phyloP scores from a whole-genome alignment of 2,329 filamentous ascomycete species.

The Fusarium phyllophilum region DNA sequence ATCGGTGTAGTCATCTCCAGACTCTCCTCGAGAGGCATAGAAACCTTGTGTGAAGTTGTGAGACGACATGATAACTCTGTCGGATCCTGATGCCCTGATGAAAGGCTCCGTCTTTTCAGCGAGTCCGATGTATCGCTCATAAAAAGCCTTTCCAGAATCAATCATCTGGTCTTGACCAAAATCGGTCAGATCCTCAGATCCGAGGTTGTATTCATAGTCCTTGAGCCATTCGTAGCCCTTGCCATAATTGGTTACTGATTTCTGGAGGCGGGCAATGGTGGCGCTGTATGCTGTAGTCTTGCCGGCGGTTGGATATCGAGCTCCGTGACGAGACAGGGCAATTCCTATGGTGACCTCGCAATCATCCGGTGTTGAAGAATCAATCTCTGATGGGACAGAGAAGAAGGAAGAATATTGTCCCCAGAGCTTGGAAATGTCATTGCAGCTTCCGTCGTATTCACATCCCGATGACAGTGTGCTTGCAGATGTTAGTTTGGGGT shows the following conservation, averaged over 20 bases:
- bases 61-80: slow-evolving; percentile 79
- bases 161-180: slow-evolving; percentile 76
- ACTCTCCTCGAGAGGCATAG: slow-evolving; percentile 57
- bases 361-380: slow-evolving; percentile 67
- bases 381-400: slow-evolving; percentile 74
- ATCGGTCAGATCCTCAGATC: slow-evolving; percentile 72
- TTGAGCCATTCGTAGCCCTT: slow-evolving; percentile 75
- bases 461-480: slow-evolving; percentile 35
- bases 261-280: slow-evolving; percentile 74
- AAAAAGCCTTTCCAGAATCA: slow-evolving; percentile 81
- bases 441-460: slow-evolving; percentile 57
- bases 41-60: slow-evolving; percentile 81
- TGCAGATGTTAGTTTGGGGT: neutral
- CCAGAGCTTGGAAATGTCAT: slow-evolving; percentile 72
- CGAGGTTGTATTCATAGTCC: slow-evolving; percentile 76
- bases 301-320: slow-evolving; percentile 77
- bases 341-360: slow-evolving; percentile 85
- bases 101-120: slow-evolving; percentile 71
- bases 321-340: slow-evolving; percentile 85
- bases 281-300: slow-evolving; percentile 73
- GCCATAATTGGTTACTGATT: slow-evolving; percentile 64
- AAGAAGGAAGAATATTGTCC: slow-evolving; percentile 92
- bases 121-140: slow-evolving; percentile 74
- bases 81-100: slow-evolving; percentile 74
- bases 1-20: slow-evolving; percentile 58